A percentile compares a stretch with the other conserved stretches of the same genome.
phyloP scores from a whole-genome alignment of 106 monocot species.

The Alisma plantagoaquatica region DNA sequence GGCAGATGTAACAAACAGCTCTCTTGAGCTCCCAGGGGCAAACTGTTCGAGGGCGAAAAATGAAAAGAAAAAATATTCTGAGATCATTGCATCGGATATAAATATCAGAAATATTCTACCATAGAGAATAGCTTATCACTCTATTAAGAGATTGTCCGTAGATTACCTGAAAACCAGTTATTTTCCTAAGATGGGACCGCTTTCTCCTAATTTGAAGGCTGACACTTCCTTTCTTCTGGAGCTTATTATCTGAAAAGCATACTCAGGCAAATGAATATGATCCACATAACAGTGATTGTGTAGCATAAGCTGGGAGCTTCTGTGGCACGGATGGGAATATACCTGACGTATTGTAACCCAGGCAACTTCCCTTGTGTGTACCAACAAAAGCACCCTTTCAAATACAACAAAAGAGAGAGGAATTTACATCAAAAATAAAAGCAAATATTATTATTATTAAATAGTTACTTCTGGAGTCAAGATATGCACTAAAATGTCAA shows the following conservation, averaged over 20 bases:
- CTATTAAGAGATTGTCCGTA: not conserved
- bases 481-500: not conserved
- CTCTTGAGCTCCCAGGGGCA: conserved; percentile 67
- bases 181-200: conserved; percentile 69
- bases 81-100: too few species aligned
- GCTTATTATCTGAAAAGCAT: conserved; percentile 56
- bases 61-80: not conserved
- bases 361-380: conserved; percentile 71
- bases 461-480: not conserved
- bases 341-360: conserved; percentile 73
- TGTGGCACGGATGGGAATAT: conserved; percentile 1
- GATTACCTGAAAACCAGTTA: conserved; percentile 99
- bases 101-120: not conserved
- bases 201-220: conserved; percentile 72
- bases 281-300: not conserved
- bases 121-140: not conserved
- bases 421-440: not conserved
- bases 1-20: conserved; percentile 88
- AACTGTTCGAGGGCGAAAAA: conserved; percentile 41
- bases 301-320: not conserved
- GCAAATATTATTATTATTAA: not conserved
- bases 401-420: conserved; percentile 3
- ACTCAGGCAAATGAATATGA: not conserved
- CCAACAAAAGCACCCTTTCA: conserved; percentile 82
- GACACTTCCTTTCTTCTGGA: conserved; percentile 51